Base-by-base conservation (phyloP, 371 early-diverging fungal species). In the Lichtheimia ramosa region DNA sequence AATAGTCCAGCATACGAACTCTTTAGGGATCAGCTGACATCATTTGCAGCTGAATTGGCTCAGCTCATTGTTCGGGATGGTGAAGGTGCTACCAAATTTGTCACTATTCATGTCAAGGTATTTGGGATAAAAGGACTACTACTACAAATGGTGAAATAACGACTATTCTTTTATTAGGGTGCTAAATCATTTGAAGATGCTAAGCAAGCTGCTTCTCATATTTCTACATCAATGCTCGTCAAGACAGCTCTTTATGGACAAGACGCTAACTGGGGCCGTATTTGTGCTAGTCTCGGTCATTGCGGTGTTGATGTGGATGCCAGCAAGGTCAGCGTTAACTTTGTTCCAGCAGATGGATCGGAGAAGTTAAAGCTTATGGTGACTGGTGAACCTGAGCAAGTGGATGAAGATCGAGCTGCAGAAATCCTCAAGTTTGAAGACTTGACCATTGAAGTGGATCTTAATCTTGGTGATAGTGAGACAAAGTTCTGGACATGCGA, bases 181-280 rank as follows among this genome's bases (percentile, higher is more conserved):
- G 92, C 90, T 6, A 66, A 72, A 16, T 65, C 87, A 0, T 92
- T 90, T 65, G 82, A 75, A 21, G 89, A 89, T 3, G 96, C 94
- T 18, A 92, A 93, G 71, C 74, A 81, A 23, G 87, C 96, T 7
- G 94, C 94, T 1, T 83, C 86, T 4, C 89, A 96, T 16, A 92
- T 97, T 39, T 89, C 93, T 1, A 96, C 91, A 1, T 95, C 96
- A 1, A 88, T 94, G 58, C 78, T 97, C 50, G 95, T 96, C 42
- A 97, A 97, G 75, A 95, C 96, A 0, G 97, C 97, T 7, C 79
- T 97, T 48, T 96, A 89, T 68, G 97, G 97, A 1, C 86, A 92
- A 69, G 97, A 97, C 74, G 97, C 97, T 48, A 97, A 97, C 77
- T 97, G 97, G 97, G 97, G 97, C 24, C 88, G 97, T 48, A 77